Evolutionary conservation across 208 protist species (phyloP).

Genomic region (Lotmaria passim): DNA sequence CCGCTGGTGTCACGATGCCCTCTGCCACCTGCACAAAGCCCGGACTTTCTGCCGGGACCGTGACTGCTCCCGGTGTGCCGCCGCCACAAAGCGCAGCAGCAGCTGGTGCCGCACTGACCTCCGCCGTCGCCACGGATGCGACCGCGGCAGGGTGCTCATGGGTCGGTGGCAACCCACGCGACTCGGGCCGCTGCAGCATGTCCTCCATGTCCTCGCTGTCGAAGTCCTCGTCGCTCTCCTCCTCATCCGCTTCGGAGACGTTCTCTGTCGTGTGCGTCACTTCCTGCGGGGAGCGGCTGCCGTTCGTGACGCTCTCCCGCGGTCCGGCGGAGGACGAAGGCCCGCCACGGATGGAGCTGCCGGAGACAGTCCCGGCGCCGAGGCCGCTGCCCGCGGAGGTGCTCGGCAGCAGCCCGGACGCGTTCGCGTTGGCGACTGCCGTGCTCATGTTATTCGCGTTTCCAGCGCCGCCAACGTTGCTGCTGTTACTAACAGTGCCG

Average conservation of each 20-base stretch:
- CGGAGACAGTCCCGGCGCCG: background rate
- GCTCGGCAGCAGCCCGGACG: background rate
- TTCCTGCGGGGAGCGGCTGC: conserved; percentile 23
- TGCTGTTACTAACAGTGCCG: background rate
- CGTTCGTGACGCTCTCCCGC: conserved; percentile 17
- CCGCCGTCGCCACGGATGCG: background rate
- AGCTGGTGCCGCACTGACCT: background rate
- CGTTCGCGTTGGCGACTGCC: background rate
- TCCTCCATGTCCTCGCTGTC: conserved; percentile 61
- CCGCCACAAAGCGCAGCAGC: background rate
- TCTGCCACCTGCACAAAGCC: conserved; percentile 27
- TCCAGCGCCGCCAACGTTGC: background rate
- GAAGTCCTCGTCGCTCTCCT: conserved; percentile 54
- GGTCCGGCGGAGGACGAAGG: conserved; percentile 10
- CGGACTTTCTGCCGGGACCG: background rate
- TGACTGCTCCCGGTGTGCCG: background rate
- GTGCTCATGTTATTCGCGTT: background rate
- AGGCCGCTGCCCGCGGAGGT: background rate
- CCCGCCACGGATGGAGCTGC: background rate
- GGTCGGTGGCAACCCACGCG: conserved; percentile 11
- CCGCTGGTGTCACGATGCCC: conserved; percentile 21
- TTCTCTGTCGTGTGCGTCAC: conserved; percentile 36
- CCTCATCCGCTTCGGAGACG: conserved; percentile 23
- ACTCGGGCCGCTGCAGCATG: conserved; percentile 36
- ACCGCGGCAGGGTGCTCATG: background rate